Base-by-base conservation (phyloP, 257 asterid species). In the Marsdenia floribunda region DNA sequence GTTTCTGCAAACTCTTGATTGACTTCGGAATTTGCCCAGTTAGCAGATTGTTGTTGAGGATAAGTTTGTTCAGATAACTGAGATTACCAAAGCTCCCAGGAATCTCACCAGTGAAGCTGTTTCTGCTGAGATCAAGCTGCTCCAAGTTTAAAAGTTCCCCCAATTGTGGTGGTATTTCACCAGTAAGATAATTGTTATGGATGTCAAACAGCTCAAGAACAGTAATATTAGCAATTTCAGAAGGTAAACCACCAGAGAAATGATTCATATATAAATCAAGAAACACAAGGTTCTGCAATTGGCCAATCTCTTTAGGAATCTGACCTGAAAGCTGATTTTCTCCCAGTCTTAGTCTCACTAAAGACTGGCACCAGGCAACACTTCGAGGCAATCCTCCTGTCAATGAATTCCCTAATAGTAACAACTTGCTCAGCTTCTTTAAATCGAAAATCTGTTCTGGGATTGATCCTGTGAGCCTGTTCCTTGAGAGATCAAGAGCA, bases 121-220 rank as follows among this genome's bases (percentile, higher is more conserved):
- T 93, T 73, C 89, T 77, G 80, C 98, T 93, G 29, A 93, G 92
- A 89, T 93, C 98, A 83, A 93, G 97, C 86, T 86, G 97, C 88
- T 91, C 97, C 64, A 93, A 81, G 49, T 93, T 93, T 50, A 90
- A 80, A 52, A 93, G 94, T 47, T 75, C 85, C 24, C 96, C 98
- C 68, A 91, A 70, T 77, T 83, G 82, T 44, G 83, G n/a, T 19
- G 97, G 93, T 52, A 93, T 82, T 26, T 81, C 85, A 1, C 97
- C 96, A 4, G 87, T 83, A 33, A 93, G 65, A 74, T 88, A 82
- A 81, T 93, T 93, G 63, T 85, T 86, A 71, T 93, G 98, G 46
- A 87, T 85, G 70, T 93, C 97, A 80, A 93, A 82, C 40, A 93
- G 86, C 96, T 93, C 98, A 50, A 93, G 87, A 79, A 93, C 96